Base-by-base conservation (phyloP, 495 filamentous ascomycete species). In the Neurospora sp. region DNA sequence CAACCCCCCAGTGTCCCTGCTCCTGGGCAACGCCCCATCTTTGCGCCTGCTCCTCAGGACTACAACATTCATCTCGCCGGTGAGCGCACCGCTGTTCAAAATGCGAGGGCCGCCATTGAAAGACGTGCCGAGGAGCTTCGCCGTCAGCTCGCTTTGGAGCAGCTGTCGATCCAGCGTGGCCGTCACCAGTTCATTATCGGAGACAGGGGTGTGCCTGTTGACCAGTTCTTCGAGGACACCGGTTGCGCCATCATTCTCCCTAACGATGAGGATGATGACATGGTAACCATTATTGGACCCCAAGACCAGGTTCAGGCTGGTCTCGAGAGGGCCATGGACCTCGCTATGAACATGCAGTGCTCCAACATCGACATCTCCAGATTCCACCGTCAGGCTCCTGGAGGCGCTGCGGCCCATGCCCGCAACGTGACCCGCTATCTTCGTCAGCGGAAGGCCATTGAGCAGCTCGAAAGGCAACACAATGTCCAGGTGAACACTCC, bases 131-230 rank as follows among this genome's bases (percentile, higher is more conserved):
- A 90, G 74, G 85, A 94, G 75, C 85, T 98, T 42, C 89, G 88
- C 72, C 87, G 87, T 39, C 80, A 87, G 72, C 82, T 99, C 72
- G 88, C 89, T 20, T 81, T 93, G 10, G 87, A 94, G 44, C 88
- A 94, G 79, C 78, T 94, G 53, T 85, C 88, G 1, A 89, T 99
- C 75, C 89, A 92, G 74, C 90, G 88, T 70, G 91, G 90, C 22
- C 89, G 91, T 47, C 95, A 97, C 80, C 94, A 94, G 78, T 97
- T 97, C 82, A 93, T 99, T 76, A 89, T 97, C 73, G 93, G 93
- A 44, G 89, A 96, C 44, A 84, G 88, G 70, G 93, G 91, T 39
- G 87, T 90, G 72, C 90, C 92, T 4, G 82, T 94, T 59, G 90
- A 97, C 69, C 87, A 97, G 61, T 95, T 99, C 84, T 88, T 97